Evolutionary conservation across 495 filamentous ascomycete species (phyloP).

Genomic region (Neurospora pannonica): DNA sequence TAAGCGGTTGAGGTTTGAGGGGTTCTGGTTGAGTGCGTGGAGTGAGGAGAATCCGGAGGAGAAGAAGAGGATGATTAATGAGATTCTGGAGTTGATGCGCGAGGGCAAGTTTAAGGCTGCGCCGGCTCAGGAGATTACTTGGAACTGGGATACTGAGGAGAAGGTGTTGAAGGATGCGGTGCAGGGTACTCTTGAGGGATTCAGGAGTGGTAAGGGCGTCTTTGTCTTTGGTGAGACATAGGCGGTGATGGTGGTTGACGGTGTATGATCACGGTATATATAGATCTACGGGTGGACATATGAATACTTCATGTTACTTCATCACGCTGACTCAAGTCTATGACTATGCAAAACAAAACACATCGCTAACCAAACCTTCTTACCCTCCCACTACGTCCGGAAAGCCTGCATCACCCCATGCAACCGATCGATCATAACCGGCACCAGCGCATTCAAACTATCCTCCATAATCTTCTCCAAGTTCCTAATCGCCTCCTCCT

Average conservation of each 20-base stretch:
- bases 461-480: conserved; percentile 84
- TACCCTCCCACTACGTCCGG: conserved; percentile 46
- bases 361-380: background rate
- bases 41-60: conserved; percentile 62
- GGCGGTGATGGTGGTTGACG: background rate
- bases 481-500: conserved; percentile 84
- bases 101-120: conserved; percentile 71
- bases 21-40: conserved; percentile 94
- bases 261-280: background rate
- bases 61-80: conserved; percentile 69
- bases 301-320: background rate
- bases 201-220: conserved; percentile 75
- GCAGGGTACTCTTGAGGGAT: conserved; percentile 75
- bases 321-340: background rate
- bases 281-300: background rate
- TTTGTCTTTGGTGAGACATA: conserved; percentile 61
- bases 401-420: conserved; percentile 92
- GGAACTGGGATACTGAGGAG: conserved; percentile 72
- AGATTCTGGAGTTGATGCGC: conserved; percentile 66
- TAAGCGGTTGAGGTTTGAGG: conserved; percentile 74
- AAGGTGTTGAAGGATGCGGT: conserved; percentile 56
- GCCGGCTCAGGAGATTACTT: conserved; percentile 67
- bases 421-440: conserved; percentile 87
- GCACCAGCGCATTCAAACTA: conserved; percentile 76
- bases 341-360: background rate